A percentile compares a stretch with the other conserved stretches of the same genome.
Evolutionary conservation across 2,329 filamentous ascomycete genomes (phyloP).

Genomic region (Huntiella savannae): DNA sequence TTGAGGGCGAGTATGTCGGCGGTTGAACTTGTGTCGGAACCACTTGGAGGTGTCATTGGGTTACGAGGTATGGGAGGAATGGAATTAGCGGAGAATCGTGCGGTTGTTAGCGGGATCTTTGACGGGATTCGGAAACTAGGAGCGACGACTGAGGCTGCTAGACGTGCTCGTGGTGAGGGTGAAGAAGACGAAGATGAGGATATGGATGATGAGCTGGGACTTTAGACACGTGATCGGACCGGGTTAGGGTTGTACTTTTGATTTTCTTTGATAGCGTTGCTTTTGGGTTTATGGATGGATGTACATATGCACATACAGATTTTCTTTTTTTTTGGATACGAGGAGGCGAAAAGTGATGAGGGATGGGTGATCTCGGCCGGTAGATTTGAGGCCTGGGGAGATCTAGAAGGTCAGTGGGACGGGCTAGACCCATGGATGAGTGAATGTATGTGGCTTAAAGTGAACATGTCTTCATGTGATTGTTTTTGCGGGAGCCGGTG

Average conservation of each 20-base stretch:
- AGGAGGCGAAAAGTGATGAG: too few species aligned
- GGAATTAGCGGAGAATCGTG: slow-evolving; percentile 75
- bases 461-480: neutral
- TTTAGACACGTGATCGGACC: neutral
- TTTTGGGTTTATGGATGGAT: neutral
- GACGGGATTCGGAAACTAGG: slow-evolving; percentile 76
- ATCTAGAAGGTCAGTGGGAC: too few species aligned
- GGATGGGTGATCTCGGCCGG: too few species aligned
- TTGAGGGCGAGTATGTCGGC: slow-evolving; percentile 56
- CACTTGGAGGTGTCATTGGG: slow-evolving; percentile 48
- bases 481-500: neutral
- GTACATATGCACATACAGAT: neutral
- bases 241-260: neutral
- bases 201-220: slow-evolving; percentile 20
- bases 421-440: too few species aligned
- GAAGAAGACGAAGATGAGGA: slow-evolving; percentile 37
- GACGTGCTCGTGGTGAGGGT: slow-evolving; percentile 56
- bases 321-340: neutral
- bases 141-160: slow-evolving; percentile 56
- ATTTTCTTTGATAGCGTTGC: neutral
- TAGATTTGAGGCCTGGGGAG: too few species aligned
- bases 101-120: slow-evolving; percentile 68
- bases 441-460: neutral
- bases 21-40: slow-evolving; percentile 38
- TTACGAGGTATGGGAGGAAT: slow-evolving; percentile 68